Evolutionary conservation across 2,329 filamentous ascomycete species (phyloP).

Genomic region (Botrytis galanthina): DNA sequence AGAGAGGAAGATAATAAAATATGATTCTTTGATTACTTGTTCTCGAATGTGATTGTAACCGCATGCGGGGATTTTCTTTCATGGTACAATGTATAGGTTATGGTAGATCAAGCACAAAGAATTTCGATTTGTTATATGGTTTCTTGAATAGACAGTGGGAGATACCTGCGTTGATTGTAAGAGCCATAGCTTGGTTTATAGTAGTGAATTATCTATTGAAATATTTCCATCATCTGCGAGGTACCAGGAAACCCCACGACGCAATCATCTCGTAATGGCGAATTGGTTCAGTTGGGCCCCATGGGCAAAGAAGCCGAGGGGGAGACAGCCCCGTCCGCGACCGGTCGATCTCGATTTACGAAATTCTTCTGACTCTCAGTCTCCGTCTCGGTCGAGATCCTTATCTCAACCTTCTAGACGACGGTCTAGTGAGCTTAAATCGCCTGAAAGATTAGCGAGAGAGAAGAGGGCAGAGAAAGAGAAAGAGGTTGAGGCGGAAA

Average conservation of each 20-base stretch:
- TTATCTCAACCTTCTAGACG: neutral
- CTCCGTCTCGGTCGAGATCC: neutral
- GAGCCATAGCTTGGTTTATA: neutral
- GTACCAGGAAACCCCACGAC: neutral
- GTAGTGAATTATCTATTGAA: neutral
- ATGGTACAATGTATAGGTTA: neutral
- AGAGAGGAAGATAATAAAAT: neutral
- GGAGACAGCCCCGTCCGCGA: no score
- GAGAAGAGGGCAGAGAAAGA: neutral
- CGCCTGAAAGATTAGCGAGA: neutral
- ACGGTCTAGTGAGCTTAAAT: neutral
- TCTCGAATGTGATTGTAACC: neutral
- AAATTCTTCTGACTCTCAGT: no score
- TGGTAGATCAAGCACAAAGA: neutral
- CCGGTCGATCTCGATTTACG: neutral
- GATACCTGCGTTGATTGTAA: neutral
- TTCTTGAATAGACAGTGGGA: neutral
- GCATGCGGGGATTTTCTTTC: slow-evolving; percentile 16
- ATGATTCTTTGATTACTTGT: neutral
- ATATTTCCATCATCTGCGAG: neutral
- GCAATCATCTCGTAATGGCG: neutral
- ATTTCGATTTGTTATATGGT: slow-evolving; percentile 4
- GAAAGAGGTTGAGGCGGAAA: neutral
- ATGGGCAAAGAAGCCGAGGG: neutral
- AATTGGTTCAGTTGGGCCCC: neutral